phyloP scores from a whole-genome alignment of 768 basidiomycete species.

The Dacryopinax primogenitus region DNA sequence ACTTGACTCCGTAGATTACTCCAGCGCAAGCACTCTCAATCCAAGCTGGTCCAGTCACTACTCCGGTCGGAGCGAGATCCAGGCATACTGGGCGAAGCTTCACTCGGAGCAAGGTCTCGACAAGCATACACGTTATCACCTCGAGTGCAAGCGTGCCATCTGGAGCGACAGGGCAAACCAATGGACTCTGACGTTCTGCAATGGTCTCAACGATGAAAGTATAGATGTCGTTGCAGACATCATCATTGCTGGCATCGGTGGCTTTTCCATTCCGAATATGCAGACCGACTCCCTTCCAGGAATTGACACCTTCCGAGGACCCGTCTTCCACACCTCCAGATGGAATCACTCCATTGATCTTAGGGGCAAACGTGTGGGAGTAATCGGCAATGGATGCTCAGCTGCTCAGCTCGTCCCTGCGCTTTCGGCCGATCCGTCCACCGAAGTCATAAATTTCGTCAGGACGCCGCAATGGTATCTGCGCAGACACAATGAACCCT shows the following conservation, averaged over 20 bases:
- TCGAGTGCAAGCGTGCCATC: conserved; percentile 30
- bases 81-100: conserved; percentile 38
- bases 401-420: conserved; percentile 39
- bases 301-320: conserved; percentile 37
- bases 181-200: conserved; percentile 34
- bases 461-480: conserved; percentile 48
- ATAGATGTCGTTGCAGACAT: conserved; percentile 32
- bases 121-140: conserved; percentile 34
- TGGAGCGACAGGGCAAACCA: conserved; percentile 36
- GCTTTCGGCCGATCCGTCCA: conserved; percentile 19
- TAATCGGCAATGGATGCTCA: conserved; percentile 53
- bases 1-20: conserved; percentile 24
- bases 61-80: conserved; percentile 39
- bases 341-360: conserved; percentile 45
- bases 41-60: conserved; percentile 40
- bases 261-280: conserved; percentile 35
- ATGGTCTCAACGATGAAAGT: conserved; percentile 29
- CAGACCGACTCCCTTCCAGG: conserved; percentile 37
- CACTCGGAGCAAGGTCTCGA: conserved; percentile 36
- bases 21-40: conserved; percentile 42
- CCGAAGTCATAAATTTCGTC: conserved; percentile 36
- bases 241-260: conserved; percentile 34
- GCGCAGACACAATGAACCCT: conserved; percentile 36
- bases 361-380: conserved; percentile 41
- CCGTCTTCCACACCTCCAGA: conserved; percentile 41